Base-by-base conservation (phyloP, 305 asterid genomes). In the Caryopteris hybrid region DNA sequence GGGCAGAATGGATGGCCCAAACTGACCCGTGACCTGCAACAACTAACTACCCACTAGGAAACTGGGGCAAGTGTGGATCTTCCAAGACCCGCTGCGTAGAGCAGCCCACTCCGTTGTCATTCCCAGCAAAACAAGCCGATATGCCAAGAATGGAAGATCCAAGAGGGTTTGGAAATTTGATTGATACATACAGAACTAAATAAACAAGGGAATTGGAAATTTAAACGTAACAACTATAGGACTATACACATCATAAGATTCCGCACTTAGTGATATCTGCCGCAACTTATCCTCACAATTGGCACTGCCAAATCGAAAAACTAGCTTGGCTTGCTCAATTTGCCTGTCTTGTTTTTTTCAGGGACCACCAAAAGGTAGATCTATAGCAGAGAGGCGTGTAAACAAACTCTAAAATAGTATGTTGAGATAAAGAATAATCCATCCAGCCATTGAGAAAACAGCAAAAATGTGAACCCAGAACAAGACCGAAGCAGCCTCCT, bases 381-480 rank as follows among this genome's bases (percentile, higher is more conserved):
- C 38, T 8, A 31, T 45, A 43, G 25, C 62, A 56, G 45, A 61
- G 13, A 1, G 3, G 6, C 12, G 69, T 20, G 33, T 47, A 10
- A 9, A 8, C 51, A 25, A 23, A 39, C 18, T 34, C 83, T 70
- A 95, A 73, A 95, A 95, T 54, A 95, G 88, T 58, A 95, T 78
- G 81, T 85, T 88, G 73, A 95, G 79, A 74, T 91, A 95, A 60
- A 95, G 89, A 77, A 92, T 79, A 38, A 95, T 88, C 99, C 99
- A 95, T 47, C 95, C 99, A 6, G 96, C 94, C 98, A 95, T 95
- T 16, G 99, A 91, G 81, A 95, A 72, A 61, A 91, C 52, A 18
- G 99, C 98, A 70, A 95, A 91, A 16, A 91, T 84, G 76, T 95
- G 98, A 81, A 95, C 99, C 99, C 99, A 95, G 77, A 95, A 95